Percentiles rank a stretch among this genome's conserved stretches.
phyloP scores from a whole-genome alignment of 2,329 filamentous ascomycete species.

The Aphanocladium album region DNA sequence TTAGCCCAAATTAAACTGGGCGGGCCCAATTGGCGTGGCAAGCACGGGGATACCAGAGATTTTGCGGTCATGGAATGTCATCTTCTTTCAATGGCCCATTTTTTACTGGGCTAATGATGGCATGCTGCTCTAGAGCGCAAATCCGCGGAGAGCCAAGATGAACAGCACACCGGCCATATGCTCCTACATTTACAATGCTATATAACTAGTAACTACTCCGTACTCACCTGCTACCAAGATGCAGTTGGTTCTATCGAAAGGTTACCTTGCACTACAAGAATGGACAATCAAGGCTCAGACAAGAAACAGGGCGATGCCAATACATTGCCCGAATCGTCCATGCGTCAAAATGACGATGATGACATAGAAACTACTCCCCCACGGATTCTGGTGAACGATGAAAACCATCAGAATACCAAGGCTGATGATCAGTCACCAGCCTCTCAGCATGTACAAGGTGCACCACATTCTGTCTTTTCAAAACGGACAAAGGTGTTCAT shows the following conservation, averaged over 20 bases:
- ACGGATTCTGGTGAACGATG: not conserved
- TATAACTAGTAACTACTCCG: not conserved
- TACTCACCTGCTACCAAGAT: not conserved
- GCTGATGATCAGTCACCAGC: not conserved
- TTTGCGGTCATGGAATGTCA: not conserved
- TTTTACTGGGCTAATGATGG: not conserved
- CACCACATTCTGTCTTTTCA: constrained; percentile 23
- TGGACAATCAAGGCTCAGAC: not conserved
- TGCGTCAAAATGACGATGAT: not conserved
- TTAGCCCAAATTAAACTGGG: not conserved
- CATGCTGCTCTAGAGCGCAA: not conserved
- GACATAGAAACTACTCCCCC: not conserved
- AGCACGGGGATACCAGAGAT: not conserved
- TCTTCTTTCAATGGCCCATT: not conserved
- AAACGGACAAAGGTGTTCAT: constrained; percentile 21
- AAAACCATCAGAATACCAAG: too few relatives aligned
- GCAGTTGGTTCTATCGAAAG: too few relatives aligned
- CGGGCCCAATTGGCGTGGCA: not conserved
- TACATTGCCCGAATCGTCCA: not conserved
- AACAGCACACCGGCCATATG: not conserved
- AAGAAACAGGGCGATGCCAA: not conserved
- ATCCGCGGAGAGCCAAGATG: not conserved
- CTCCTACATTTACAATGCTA: not conserved
- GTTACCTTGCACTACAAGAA: not conserved
- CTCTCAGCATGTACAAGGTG: not conserved